phyloP scores from a whole-genome alignment of 495 filamentous ascomycete genomes.

The Choiromyces venosus region DNA sequence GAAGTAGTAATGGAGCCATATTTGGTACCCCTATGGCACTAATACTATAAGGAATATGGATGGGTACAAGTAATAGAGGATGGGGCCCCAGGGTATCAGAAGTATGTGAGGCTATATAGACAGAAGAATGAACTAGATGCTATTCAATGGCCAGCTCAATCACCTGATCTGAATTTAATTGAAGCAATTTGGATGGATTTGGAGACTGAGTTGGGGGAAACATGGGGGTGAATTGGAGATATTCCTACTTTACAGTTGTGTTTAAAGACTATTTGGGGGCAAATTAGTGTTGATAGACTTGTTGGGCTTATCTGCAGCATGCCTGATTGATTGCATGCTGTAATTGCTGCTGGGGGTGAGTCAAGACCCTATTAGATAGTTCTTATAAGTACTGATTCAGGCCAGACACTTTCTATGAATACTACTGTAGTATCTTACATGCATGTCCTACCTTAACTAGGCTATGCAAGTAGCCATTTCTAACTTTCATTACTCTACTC shows the following conservation, averaged over 20 bases:
- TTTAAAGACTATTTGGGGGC: not conserved
- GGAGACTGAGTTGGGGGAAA: constrained; percentile 12
- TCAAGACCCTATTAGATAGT: constrained; percentile 11
- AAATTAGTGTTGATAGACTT: not conserved
- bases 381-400: no score
- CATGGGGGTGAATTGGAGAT: constrained; percentile 1
- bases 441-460: no score
- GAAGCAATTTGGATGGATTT: constrained; percentile 12
- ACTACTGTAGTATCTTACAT: no score
- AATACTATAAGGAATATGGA: constrained; percentile 22
- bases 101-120: constrained; percentile 7
- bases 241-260: not conserved
- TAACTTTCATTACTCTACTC: no score
- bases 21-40: constrained; percentile 24
- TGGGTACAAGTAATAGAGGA: constrained; percentile 21
- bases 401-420: no score
- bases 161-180: constrained; percentile 20
- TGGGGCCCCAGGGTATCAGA: no score
- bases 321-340: constrained; percentile 10
- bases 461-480: no score
- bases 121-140: constrained; percentile 5
- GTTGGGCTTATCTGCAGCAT: constrained; percentile 6
- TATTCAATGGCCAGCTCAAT: constrained; percentile 11
- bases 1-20: constrained; percentile 11
- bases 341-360: constrained; percentile 10